These are phyloP conservation scores for Miscanthus lutarioriparius DNA, from an alignment of 176 grass and related monocot species.

Conservation along the genomic window DNA sequence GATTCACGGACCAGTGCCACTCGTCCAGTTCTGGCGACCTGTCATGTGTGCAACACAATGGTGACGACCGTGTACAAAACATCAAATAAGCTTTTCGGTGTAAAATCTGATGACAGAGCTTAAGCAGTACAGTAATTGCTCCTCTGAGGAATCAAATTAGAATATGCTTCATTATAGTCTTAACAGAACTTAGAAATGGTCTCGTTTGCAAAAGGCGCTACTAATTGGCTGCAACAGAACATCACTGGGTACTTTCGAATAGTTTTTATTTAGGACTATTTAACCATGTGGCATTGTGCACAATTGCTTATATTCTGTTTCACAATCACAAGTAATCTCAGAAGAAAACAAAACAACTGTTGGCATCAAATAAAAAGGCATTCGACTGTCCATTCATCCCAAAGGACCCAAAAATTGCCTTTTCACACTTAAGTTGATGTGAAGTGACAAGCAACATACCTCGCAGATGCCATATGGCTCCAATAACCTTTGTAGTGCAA, in stretches of 20 bases:
- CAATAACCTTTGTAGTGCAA: constrained; percentile 86
- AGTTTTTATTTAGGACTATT: background rate
- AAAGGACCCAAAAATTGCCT: background rate
- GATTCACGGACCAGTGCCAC: constrained; percentile 78
- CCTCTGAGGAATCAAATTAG: background rate
- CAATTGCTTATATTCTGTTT: background rate
- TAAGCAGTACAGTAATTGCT: background rate
- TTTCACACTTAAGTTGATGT: background rate
- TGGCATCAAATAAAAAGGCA: background rate
- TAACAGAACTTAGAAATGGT: background rate
- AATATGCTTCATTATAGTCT: background rate
- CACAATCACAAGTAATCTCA: background rate
- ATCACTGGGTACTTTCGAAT: background rate
- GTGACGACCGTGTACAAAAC: background rate
- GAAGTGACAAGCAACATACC: constrained; percentile 43
- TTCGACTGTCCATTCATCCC: background rate
- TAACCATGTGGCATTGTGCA: background rate
- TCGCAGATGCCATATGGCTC: constrained; percentile 97
- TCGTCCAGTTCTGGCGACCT: constrained; percentile 91
- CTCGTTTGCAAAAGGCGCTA: background rate
- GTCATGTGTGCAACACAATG: background rate
- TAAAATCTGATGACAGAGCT: background rate
- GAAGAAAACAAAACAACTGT: background rate
- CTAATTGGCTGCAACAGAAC: background rate
- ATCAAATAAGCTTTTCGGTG: background rate